phyloP scores from a whole-genome alignment of 2,329 filamentous ascomycete species.

The Claviceps pusilla region DNA sequence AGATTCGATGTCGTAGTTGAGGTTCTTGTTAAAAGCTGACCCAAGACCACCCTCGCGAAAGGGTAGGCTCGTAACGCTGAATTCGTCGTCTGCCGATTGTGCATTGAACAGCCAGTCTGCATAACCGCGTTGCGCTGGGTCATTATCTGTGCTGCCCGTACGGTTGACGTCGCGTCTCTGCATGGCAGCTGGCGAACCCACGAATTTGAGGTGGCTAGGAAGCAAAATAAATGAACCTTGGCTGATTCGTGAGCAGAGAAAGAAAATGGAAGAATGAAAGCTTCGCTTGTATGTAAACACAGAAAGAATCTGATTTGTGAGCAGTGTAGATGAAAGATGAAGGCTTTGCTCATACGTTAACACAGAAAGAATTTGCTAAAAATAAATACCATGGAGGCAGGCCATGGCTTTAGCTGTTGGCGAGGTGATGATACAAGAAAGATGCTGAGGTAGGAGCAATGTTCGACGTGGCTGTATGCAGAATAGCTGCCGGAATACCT shows the following conservation, averaged over 20 bases:
- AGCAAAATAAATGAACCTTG: not conserved
- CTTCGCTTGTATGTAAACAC: not conserved
- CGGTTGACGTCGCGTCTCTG: not conserved
- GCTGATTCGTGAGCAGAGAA: not conserved
- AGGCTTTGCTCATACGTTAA: not conserved
- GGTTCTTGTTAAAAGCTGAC: constrained; percentile 35
- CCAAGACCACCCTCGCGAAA: constrained; percentile 28
- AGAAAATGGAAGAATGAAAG: not conserved
- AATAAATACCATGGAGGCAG: not conserved
- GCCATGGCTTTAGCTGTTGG: not conserved
- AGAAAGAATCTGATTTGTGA: not conserved
- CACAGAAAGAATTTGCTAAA: not conserved
- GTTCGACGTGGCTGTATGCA: not conserved
- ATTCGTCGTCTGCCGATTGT: constrained; percentile 26
- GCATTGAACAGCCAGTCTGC: constrained; percentile 33
- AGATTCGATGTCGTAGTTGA: constrained; percentile 29
- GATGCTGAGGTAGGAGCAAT: not conserved
- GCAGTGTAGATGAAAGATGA: not conserved
- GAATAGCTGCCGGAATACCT: constrained; percentile 15
- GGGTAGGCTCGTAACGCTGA: constrained; percentile 12
- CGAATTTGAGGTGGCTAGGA: not conserved
- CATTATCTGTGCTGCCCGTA: not conserved
- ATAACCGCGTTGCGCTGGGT: not conserved
- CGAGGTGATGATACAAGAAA: not conserved
- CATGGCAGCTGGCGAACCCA: not conserved